Evolutionary conservation across 176 grass and related monocot genomes (phyloP).

Genomic region (Hsuehochloa calcarea): DNA sequence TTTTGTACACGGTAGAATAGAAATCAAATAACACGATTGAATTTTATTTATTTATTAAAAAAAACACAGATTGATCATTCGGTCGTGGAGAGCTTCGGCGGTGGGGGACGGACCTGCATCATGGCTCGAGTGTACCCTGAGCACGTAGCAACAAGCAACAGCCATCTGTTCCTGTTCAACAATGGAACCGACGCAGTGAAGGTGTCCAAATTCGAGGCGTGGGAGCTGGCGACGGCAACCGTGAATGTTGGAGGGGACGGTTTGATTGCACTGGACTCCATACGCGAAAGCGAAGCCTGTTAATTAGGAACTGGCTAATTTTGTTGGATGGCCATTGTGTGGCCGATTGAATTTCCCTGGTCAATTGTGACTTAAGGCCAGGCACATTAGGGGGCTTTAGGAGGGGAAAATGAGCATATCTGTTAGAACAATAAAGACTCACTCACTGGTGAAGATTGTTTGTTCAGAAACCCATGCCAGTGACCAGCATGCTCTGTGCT

Average conservation of each 20-base stretch:
- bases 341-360: no score
- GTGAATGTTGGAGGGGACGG: conserved; percentile 26
- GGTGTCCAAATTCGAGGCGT: conserved; percentile 47
- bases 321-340: no score
- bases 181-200: conserved; percentile 29
- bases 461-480: no score
- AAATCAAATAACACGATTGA: no score
- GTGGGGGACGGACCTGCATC: conserved; percentile 51
- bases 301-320: not conserved
- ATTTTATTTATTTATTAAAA: not conserved
- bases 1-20: not conserved
- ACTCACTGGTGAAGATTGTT: no score
- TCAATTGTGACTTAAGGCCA: no score
- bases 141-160: conserved; percentile 5
- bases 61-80: conserved; percentile 56
- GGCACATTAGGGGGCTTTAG: no score
- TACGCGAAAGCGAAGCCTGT: not conserved
- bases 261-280: not conserved
- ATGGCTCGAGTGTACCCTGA: conserved; percentile 54
- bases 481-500: no score
- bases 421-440: no score
- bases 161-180: conserved; percentile 50
- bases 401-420: no score
- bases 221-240: conserved; percentile 52
- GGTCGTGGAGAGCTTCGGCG: conserved; percentile 56